Evolutionary conservation across 176 grass and related monocot genomes (phyloP).

Genomic region (Musa schizocarpa): DNA sequence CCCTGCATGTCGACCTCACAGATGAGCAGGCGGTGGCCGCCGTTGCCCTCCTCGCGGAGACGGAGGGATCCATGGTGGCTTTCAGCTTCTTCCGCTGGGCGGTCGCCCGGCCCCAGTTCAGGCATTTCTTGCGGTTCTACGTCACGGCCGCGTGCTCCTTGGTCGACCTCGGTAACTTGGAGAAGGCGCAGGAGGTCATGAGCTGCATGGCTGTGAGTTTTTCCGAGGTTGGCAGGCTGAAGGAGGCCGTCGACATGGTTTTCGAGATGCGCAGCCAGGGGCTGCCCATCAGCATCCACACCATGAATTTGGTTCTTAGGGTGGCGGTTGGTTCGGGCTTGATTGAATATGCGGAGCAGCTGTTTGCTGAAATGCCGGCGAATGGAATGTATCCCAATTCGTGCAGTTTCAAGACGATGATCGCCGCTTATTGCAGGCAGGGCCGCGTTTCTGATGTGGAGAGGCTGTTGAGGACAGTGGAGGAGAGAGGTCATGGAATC

Average conservation of each 20-base stretch:
- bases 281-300: slow-evolving; percentile 50
- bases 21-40: slow-evolving; percentile 48
- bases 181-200: slow-evolving; percentile 79
- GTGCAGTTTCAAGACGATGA: slow-evolving; percentile 53
- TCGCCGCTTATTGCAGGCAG: slow-evolving; percentile 45
- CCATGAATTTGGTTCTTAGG: slow-evolving; percentile 56
- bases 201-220: slow-evolving; percentile 53
- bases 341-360: slow-evolving; percentile 33
- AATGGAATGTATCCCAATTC: slow-evolving; percentile 34
- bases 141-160: slow-evolving; percentile 52
- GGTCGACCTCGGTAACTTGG: slow-evolving; percentile 40
- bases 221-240: slow-evolving; percentile 39
- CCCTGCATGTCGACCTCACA: slow-evolving; percentile 20
- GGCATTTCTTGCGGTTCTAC: slow-evolving; percentile 66
- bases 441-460: slow-evolving; percentile 27
- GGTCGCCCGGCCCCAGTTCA: slow-evolving; percentile 27
- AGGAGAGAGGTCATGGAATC: slow-evolving; percentile 30
- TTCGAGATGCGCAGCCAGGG: slow-evolving; percentile 83
- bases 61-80: slow-evolving; percentile 52
- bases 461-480: slow-evolving; percentile 36
- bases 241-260: slow-evolving; percentile 65
- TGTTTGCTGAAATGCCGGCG: slow-evolving; percentile 63
- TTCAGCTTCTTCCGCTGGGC: slow-evolving; percentile 59
- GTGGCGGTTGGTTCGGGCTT: slow-evolving; percentile 29
- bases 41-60: slow-evolving; percentile 34